Evolutionary conservation across 192 early-diverging fungal species (phyloP), one percentile per base, ranked within the genome.

Genomic region (Podila horticola): DNA sequence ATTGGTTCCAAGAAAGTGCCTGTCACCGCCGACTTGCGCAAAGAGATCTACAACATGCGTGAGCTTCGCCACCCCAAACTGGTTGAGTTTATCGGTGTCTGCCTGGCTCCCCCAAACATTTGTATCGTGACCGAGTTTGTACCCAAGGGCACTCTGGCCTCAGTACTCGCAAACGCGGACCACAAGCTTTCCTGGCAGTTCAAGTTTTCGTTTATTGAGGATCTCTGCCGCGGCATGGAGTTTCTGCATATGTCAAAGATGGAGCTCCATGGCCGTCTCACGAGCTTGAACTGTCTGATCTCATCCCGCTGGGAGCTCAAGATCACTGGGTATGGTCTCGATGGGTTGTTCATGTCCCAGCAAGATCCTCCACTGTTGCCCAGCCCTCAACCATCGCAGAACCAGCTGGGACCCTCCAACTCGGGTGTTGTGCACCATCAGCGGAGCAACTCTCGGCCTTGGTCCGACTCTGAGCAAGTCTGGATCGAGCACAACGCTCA

Each of bases 231-330:
- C 36, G 85, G 83, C 22, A 86, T 86, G 85, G 71, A 74, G 49
- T 86, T 86, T 55, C 64, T 86, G 31, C 85, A 86, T 66, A 77
- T 82, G 71, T 84, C 83, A 13, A 86, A 84, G 57, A 76, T 86
- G 50, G 66, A 36, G 22, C 64, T 76, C 31, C 85, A 86, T 63
- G 83, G 85, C 7, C 82, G 65, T 50, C 61, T 86, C 22, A 86
- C 83, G 2, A 84, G 83, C 17, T 65, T 62, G 62, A 74, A 68
- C 63, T 86, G 85, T 52, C 45, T 84, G 45, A 82, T 86, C 52
- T 79, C 85, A 12, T 75, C 74, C 0, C 55, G 79, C 20, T 86
- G 85, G 85, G 85, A 86, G 31, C 66, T 86, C 28, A 86, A 84
- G 69, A 83, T 86, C 34, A 55, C 77, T 11, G 83, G 84, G 8